phyloP scores from a whole-genome alignment of 331 rosid genomes.

The Spiraea crenata region DNA sequence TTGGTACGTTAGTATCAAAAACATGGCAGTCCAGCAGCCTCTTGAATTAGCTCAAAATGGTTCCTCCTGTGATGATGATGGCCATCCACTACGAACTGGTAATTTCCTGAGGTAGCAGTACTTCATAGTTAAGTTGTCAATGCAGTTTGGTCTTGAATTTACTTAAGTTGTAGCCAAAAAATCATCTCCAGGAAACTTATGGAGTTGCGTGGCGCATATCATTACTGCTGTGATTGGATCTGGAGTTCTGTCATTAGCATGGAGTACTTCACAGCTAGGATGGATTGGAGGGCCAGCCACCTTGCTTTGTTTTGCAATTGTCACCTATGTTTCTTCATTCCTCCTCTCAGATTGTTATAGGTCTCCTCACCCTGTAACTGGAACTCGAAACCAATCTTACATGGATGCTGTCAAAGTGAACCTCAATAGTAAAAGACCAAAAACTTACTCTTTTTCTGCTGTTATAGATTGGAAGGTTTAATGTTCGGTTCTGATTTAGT shows the following conservation, averaged over 20 bases:
- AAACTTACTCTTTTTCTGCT: background rate
- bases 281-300: conserved; percentile 69
- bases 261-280: conserved; percentile 71
- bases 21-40: conserved; percentile 23
- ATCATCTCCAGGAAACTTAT: conserved; percentile 32
- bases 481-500: conserved; percentile 20
- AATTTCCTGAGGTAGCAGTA: background rate
- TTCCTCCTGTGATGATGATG: conserved; percentile 25
- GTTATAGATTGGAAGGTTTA: conserved; percentile 12
- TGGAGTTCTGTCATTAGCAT: conserved; percentile 69
- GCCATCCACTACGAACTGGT: conserved; percentile 28
- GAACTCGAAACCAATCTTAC: conserved; percentile 61
- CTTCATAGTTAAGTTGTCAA: background rate
- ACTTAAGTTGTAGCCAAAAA: background rate
- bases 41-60: conserved; percentile 8
- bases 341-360: conserved; percentile 68
- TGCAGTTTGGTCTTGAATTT: conserved; percentile 8
- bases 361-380: conserved; percentile 55
- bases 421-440: conserved; percentile 45
- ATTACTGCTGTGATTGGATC: conserved; percentile 76
- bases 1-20: background rate
- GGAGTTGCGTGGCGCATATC: conserved; percentile 66
- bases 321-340: conserved; percentile 56
- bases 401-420: conserved; percentile 58
- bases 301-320: conserved; percentile 49